Conservation (phyloP, 306 rosid species). For the Astragalus glycyphyllos region DNA sequence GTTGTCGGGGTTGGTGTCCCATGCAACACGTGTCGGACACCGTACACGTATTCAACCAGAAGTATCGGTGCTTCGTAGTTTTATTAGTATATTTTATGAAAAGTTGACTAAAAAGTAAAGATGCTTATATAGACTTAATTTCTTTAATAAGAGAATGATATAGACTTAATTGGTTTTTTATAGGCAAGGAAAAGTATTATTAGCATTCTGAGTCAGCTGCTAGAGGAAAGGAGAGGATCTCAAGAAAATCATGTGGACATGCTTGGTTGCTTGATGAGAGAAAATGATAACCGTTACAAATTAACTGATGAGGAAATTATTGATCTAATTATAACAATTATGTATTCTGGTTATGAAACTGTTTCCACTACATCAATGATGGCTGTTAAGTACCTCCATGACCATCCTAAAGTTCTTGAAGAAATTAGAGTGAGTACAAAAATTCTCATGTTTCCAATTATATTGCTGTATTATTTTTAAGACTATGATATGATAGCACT, state of each 20-base stretch:
- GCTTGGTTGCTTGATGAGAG: constrained; percentile 72
- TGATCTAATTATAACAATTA: constrained; percentile 81
- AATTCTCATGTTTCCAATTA: not conserved
- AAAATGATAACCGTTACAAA: constrained; percentile 61
- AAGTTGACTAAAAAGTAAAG: not conserved
- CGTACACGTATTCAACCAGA: no score
- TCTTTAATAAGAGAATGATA: not conserved
- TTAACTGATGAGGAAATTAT: constrained; percentile 80
- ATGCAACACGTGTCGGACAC: no score
- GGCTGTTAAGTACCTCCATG: constrained; percentile 96
- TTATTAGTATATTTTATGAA: no score
- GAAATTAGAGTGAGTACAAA: constrained; percentile 81
- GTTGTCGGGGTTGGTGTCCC: no score
- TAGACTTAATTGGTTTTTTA: constrained; percentile 22
- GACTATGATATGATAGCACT: not conserved
- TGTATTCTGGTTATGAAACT: constrained; percentile 97
- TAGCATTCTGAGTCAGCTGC: constrained; percentile 60
- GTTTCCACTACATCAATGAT: constrained; percentile 98
- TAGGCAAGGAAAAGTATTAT: constrained; percentile 87
- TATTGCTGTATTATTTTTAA: constrained; percentile 2
- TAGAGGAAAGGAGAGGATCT: constrained; percentile 74
- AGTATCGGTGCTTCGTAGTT: no score
- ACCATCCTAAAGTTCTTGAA: constrained; percentile 83
- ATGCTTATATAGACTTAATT: not conserved
- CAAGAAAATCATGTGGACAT: constrained; percentile 63